Evolutionary conservation across 345 rosid species (phyloP).

Genomic region (Leavenworthia alabamica): DNA sequence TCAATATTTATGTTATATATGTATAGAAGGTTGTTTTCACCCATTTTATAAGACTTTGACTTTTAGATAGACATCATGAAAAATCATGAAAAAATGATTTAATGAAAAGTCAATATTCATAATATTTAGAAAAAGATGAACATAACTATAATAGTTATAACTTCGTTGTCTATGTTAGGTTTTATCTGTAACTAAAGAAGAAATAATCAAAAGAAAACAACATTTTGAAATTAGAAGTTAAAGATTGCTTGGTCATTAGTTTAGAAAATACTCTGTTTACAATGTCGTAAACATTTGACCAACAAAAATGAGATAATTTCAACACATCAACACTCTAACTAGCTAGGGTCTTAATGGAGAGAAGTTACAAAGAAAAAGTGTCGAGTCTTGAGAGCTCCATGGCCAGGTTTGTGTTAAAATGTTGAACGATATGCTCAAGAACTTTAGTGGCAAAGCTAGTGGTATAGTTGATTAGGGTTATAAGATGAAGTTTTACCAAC

Average conservation of each 20-base stretch:
- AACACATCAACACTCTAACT: no score
- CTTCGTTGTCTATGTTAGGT: slow-evolving; percentile 13
- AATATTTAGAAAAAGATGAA: slow-evolving; percentile 8
- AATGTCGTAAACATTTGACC: neutral
- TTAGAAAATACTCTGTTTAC: neutral
- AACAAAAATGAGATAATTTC: no score
- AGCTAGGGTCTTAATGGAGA: neutral
- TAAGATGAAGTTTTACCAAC: neutral
- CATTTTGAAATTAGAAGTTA: neutral
- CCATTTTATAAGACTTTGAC: slow-evolving; percentile 17
- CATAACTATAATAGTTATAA: neutral
- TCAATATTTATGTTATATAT: no score
- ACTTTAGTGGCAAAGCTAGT: neutral
- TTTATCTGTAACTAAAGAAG: slow-evolving; percentile 10
- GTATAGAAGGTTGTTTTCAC: no score
- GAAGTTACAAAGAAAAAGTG: neutral
- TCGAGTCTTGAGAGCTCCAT: neutral
- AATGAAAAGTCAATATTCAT: slow-evolving; percentile 18
- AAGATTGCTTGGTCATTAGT: neutral
- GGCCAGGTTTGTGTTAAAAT: neutral
- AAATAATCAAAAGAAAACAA: slow-evolving; percentile 14
- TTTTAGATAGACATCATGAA: slow-evolving; percentile 6
- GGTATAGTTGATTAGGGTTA: neutral
- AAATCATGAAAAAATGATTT: slow-evolving; percentile 1
- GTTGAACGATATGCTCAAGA: neutral